These are phyloP conservation scores for Rhododendron ovatum DNA, from an alignment of 148 eudicot genomes.

Conservation along the genomic window DNA sequence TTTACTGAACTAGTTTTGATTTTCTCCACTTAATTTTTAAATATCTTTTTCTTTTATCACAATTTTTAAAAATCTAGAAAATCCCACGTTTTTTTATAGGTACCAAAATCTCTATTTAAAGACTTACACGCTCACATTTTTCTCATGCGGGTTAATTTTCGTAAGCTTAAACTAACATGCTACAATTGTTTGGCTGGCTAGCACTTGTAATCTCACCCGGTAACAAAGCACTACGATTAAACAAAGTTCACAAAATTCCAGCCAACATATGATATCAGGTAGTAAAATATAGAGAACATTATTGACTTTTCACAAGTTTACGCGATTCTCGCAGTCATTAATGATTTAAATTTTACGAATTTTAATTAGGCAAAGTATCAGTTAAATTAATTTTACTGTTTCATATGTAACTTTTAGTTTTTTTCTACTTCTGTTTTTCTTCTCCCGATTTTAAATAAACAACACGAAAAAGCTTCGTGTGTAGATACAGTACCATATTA, in stretches of 20 bases:
- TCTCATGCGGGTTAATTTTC: not conserved
- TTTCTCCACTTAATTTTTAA: not conserved
- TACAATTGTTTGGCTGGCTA: not conserved
- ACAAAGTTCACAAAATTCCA: not conserved
- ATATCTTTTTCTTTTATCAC: not conserved
- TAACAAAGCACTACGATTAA: not conserved
- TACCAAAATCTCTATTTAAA: not conserved
- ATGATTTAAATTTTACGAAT: not conserved
- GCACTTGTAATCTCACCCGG: not conserved
- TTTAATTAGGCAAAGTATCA: not conserved
- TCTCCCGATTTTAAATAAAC: too few species aligned
- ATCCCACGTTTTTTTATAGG: not conserved
- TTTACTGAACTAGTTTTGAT: not conserved
- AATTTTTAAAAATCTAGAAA: not conserved
- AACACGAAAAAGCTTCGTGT: not conserved
- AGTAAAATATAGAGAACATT: not conserved
- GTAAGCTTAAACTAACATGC: not conserved
- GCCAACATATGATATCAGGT: not conserved
- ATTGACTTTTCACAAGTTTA: not conserved
- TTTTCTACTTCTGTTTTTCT: too few species aligned
- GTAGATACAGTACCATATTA: not conserved
- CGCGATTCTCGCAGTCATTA: not conserved
- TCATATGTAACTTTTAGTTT: too few species aligned
- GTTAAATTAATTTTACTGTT: too few species aligned
- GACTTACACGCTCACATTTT: not conserved